Evolutionary conservation across 805 yeast genomes (phyloP).

Genomic region (Torulaspora franciscae): DNA sequence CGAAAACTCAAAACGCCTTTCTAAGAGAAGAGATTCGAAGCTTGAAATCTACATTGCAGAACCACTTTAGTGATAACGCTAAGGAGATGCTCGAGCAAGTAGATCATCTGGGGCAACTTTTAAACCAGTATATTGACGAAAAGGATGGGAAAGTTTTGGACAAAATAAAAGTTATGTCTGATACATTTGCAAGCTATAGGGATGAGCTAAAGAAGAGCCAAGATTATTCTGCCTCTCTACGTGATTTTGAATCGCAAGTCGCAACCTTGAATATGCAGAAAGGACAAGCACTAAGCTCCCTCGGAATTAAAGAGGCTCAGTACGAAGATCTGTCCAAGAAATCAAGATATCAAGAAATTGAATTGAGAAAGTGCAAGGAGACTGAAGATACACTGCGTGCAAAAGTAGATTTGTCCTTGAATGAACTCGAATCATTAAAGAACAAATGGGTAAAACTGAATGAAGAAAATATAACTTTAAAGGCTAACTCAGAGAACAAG

Average conservation of each 20-base stretch:
- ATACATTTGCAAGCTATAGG: constrained; percentile 11
- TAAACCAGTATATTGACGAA: background rate
- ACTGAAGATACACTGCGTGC: constrained; percentile 14
- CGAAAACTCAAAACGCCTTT: background rate
- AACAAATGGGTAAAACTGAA: constrained; percentile 15
- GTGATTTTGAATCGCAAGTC: constrained; percentile 19
- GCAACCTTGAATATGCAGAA: constrained; percentile 24
- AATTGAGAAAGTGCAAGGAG: constrained; percentile 9
- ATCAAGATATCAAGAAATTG: constrained; percentile 11
- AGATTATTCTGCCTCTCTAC: constrained; percentile 19
- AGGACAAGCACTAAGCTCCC: constrained; percentile 21
- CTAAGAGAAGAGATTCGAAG: background rate
- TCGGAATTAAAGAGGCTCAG: constrained; percentile 29
- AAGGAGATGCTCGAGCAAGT: background rate
- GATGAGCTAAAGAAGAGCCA: constrained; percentile 10
- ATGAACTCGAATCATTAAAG: constrained; percentile 11
- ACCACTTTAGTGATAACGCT: background rate
- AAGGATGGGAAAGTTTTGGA: background rate
- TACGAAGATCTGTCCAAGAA: constrained; percentile 18
- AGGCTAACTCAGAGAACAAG: constrained; percentile 35
- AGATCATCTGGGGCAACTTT: background rate
- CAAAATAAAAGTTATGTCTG: constrained; percentile 1
- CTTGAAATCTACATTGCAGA: background rate
- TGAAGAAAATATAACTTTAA: constrained; percentile 17
- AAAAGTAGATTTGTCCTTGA: constrained; percentile 4